These are phyloP conservation scores for Elaeagnus macrophylla DNA, from an alignment of 306 rosid species.

Conservation along the genomic window DNA sequence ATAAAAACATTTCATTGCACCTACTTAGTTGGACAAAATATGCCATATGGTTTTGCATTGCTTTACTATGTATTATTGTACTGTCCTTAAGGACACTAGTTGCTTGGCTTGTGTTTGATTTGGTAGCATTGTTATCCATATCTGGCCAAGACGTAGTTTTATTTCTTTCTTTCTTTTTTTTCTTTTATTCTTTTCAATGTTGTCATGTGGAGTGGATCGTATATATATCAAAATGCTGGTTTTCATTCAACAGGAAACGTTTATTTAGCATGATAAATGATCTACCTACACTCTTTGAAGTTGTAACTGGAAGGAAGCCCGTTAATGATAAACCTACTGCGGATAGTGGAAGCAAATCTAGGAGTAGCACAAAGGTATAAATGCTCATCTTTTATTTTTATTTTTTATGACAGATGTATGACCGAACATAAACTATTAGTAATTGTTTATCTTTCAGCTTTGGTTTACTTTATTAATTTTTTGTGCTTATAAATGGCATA, in stretches of 20 bases:
- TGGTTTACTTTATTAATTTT: neutral
- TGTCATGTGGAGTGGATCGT: neutral
- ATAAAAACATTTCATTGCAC: no score
- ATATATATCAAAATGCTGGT: neutral
- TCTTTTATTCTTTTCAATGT: neutral
- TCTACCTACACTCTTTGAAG: constrained; percentile 53
- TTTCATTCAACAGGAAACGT: constrained; percentile 38
- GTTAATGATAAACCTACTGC: constrained; percentile 36
- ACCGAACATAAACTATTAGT: neutral
- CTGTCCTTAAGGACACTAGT: no score
- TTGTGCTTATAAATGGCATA: constrained; percentile 6
- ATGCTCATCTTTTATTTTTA: neutral
- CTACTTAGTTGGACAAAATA: no score
- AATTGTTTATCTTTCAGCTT: neutral
- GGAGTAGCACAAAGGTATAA: constrained; percentile 44
- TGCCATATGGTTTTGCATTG: no score
- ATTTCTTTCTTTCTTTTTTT: neutral
- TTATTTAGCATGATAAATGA: constrained; percentile 47
- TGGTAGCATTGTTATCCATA: no score
- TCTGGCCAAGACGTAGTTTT: no score
- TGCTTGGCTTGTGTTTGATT: no score
- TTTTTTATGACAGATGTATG: neutral
- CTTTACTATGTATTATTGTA: no score
- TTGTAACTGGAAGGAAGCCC: constrained; percentile 47
- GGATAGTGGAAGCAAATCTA: constrained; percentile 51